These are phyloP conservation scores for Penicillium atrosanguineum DNA, from an alignment of 495 filamentous ascomycete species.

Conservation along the genomic window DNA sequence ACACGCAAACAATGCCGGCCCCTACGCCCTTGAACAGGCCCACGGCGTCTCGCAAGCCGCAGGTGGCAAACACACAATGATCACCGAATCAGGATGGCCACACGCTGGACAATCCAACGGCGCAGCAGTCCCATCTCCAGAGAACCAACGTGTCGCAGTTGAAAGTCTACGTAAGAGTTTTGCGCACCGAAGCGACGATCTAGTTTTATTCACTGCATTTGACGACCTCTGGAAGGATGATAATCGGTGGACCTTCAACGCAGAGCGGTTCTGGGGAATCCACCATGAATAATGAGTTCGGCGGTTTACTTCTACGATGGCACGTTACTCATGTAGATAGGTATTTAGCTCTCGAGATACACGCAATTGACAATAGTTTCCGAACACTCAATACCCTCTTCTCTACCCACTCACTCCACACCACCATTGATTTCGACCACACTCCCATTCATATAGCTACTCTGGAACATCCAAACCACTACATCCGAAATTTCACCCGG, in stretches of 20 bases:
- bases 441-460: conserved; percentile 3
- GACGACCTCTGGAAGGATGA: conserved; percentile 81
- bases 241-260: conserved; percentile 56
- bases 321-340: conserved; percentile 6
- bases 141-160: conserved; percentile 64
- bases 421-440: conserved; percentile 4
- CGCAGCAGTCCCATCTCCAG: conserved; percentile 57
- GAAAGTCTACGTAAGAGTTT: conserved; percentile 58
- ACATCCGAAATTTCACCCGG: conserved; percentile 11
- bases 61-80: conserved; percentile 55
- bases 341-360: background rate
- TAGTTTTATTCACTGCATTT: conserved; percentile 72
- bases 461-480: background rate
- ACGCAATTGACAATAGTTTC: conserved; percentile 1
- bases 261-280: conserved; percentile 75
- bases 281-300: conserved; percentile 12
- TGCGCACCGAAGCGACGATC: conserved; percentile 34
- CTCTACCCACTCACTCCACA: background rate
- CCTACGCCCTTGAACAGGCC: conserved; percentile 56
- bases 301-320: background rate
- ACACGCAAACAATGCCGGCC: conserved; percentile 55
- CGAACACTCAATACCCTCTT: background rate
- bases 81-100: conserved; percentile 88
- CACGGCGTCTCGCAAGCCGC: conserved; percentile 48
- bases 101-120: conserved; percentile 59